Evolutionary conservation across 352 stramenopile species (phyloP), one percentile per base, ranked within the genome.

Genomic region (Pythium biforme): DNA sequence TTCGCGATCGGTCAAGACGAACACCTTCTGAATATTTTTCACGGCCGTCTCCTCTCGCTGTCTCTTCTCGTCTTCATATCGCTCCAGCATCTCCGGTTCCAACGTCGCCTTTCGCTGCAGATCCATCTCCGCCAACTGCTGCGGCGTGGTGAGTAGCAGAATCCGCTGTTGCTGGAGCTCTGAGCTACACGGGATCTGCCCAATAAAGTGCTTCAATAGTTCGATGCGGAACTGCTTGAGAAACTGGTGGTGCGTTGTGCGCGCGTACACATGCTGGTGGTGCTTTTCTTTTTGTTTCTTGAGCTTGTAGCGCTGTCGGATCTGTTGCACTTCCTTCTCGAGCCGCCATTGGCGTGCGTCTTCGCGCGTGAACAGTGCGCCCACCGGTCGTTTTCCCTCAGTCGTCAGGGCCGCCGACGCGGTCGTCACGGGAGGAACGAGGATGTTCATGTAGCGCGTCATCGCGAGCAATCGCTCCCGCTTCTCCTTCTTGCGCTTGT

Each of bases 161-260:
- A 89, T 88, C 2, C 72, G 67, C 55, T 89, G 80, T 37, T 77
- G 71, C 51, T 82, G 73, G 1, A 90, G 48, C 46, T 89, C 77
- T 0, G 68, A 68, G 48, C 75, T 87, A 49, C 62, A 90, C 12
- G 70, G 41, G 43, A 88, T 86, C 34, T 79, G 74, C 1, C 65
- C 57, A 1, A 90, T 49, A 20, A 89, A 71, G 59, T 81, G 64
- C 23, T 66, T 77, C 14, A 74, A 73, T 20, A 91, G 33, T 15
- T 83, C 68, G 0, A 66, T 76, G 0, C 71, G 80, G 39, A 89
- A 82, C 1, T 59, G 29, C 25, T 77, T 78, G 27, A 86, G 66
- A 56, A 89, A 74, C 10, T 81, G 62, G 41, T 81, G 67, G 52
- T 88, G 76, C 0, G 27, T 52, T 23, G 79, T 75, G 27, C 76